A percentile compares a stretch with the other conserved stretches of the same genome.
These are phyloP conservation scores for Poa pratensis DNA, from an alignment of 176 grass and related monocot genomes.

Conservation along the genomic window DNA sequence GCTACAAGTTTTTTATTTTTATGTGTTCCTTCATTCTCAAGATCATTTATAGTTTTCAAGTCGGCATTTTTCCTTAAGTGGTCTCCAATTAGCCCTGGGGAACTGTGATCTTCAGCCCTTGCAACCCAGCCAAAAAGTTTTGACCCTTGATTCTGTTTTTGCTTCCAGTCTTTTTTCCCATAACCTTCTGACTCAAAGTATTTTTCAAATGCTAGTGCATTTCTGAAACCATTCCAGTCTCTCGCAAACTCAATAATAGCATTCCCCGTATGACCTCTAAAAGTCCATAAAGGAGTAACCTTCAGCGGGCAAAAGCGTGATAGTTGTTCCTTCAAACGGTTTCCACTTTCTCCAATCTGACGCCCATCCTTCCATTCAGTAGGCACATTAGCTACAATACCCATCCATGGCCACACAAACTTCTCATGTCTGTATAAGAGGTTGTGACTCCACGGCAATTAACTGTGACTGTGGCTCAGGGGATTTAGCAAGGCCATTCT, in stretches of 20 bases:
- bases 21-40: slow-evolving; percentile 58
- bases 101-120: slow-evolving; percentile 56
- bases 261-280: slow-evolving; percentile 61
- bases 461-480: slow-evolving; percentile 2
- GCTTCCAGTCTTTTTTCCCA: slow-evolving; percentile 55
- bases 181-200: slow-evolving; percentile 44
- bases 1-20: slow-evolving; percentile 71
- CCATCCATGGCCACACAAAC: slow-evolving; percentile 81
- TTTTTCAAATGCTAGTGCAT: slow-evolving; percentile 71
- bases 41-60: slow-evolving; percentile 67
- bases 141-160: slow-evolving; percentile 43
- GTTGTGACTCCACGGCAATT: slow-evolving; percentile 30
- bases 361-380: slow-evolving; percentile 58
- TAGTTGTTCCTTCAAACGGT: slow-evolving; percentile 57
- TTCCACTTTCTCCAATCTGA: slow-evolving; percentile 65
- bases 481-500: slow-evolving; percentile 42
- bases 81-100: slow-evolving; percentile 55
- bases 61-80: slow-evolving; percentile 66
- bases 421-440: slow-evolving; percentile 57
- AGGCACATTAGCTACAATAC: slow-evolving; percentile 61
- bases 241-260: slow-evolving; percentile 71
- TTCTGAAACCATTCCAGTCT: slow-evolving; percentile 74
- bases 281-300: slow-evolving; percentile 65
- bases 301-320: slow-evolving; percentile 54
- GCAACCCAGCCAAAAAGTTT: slow-evolving; percentile 76